A percentile compares a stretch with the other conserved stretches of the same genome.
These are phyloP conservation scores for Ascochyta lentis DNA, from an alignment of 2,329 filamentous ascomycete species.

Conservation along the genomic window DNA sequence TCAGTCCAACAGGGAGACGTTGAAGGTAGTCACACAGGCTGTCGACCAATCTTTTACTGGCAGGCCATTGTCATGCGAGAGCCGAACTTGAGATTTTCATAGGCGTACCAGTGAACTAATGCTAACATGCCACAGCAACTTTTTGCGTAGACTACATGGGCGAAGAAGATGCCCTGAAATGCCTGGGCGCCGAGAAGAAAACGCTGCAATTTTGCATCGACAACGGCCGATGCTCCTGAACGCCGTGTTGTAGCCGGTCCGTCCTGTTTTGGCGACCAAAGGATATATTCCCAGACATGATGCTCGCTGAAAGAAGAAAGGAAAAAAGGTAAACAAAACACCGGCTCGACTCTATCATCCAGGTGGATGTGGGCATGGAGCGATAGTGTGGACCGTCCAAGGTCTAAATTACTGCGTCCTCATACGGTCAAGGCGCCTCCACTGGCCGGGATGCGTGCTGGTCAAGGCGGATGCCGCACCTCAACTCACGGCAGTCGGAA, in stretches of 20 bases:
- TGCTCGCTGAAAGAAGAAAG: constrained; percentile 31
- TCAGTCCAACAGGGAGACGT: not conserved
- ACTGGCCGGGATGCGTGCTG: constrained; percentile 26
- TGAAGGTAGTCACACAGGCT: not conserved
- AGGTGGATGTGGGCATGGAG: constrained; percentile 25
- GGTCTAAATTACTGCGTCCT: constrained; percentile 47
- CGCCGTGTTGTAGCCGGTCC: constrained; percentile 42
- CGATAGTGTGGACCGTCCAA: constrained; percentile 36
- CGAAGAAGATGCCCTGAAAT: constrained; percentile 24
- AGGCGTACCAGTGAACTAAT: constrained; percentile 12
- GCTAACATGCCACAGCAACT: constrained; percentile 28
- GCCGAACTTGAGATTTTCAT: constrained; percentile 1
- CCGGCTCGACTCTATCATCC: constrained; percentile 28
- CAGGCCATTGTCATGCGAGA: not conserved
- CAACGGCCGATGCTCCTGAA: constrained; percentile 32
- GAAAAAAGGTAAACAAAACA: constrained; percentile 10
- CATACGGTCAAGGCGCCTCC: constrained; percentile 31
- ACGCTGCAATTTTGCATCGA: constrained; percentile 40
- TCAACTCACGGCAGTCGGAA: constrained; percentile 39
- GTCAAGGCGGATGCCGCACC: constrained; percentile 32
- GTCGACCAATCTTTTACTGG: not conserved
- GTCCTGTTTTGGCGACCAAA: constrained; percentile 42
- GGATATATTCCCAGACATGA: constrained; percentile 33
- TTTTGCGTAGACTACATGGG: constrained; percentile 49
- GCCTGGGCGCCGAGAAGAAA: constrained; percentile 25